Evolutionary conservation across 371 early-diverging fungal species (phyloP), one percentile per base, ranked within the genome.

Genomic region (Mucor velutinosus): DNA sequence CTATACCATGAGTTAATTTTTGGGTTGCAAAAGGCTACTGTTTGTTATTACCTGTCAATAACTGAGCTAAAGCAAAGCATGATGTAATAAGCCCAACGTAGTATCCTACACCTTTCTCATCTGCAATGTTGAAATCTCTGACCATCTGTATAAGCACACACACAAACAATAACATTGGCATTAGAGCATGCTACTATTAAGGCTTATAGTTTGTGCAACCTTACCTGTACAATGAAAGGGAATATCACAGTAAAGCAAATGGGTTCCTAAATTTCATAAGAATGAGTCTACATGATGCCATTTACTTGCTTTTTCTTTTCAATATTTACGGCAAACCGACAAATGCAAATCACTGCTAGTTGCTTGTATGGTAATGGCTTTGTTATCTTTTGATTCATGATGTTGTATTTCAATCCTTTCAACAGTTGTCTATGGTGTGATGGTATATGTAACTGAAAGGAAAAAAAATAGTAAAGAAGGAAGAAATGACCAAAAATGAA

Each of bases 51-150:
- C 86, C 86, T 35, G 85, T 85, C 33, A 82, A 56, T 21, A 89
- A 69, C 64, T 92, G 93, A 63, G 87, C 76, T 12, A 90, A 33
- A 6, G 91, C 86, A 73, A 92, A 92, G 2, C 83, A 78, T 7
- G 89, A 76, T 11, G 87, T 86, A 39, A 92, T 71, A 8, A 88
- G 58, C 7, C 91, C 89, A 15, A 87, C 89, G 68, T 90, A 92
- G 72, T 83, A 89, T 3, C 89, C 89, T 17, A 89, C 77, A 12
- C 77, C 69, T 51, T 80, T 74, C 43, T 86, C 86, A 4, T 85
- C 76, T 0, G 82, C 75, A 2, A 91, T 71, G 37, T 80, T 71
- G 41, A 91, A 90, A 51, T 83, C 87, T 15, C 82, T 73, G 8
- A 91, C 84, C 88, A 87, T 83, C 85, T 86, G 23, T 15, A 47